Base-by-base conservation (phyloP, 2,329 filamentous ascomycete genomes). In the Penicillium sumatraense region DNA sequence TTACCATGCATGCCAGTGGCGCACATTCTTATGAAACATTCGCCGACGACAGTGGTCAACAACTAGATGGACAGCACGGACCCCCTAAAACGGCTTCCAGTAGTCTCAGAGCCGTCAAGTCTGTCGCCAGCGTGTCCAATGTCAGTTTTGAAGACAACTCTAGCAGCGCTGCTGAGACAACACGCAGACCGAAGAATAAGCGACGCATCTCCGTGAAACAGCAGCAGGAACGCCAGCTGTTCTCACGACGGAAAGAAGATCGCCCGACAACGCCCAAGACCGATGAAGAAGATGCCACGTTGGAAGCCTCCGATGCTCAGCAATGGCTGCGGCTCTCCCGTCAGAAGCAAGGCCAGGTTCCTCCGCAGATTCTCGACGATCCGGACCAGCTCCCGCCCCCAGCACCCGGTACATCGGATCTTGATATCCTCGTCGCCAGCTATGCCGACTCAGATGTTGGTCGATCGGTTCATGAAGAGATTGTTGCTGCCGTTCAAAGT, bases 1-100 rank as follows among this genome's bases (percentile, higher is more conserved):
- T 99, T 36, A 98, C 95, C 0, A 98, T 99, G 93, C 95, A 99
- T 72, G 93, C 92, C 21, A 86, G 90, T 55, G 81, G 82, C 49
- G 78, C 81, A 13, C 78, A 75, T 33, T 80, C 82, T 3, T 46
- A 46, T 16, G 26, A 46, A 31, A 27, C 6, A 1, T 76, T 81
- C 10, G 74, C 80, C 2, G 81, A 86, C 26, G 84, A 86, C 46
- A 78, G 83, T 41, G 56, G 46, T 21, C 61, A 63, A 6, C 78
- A 83, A 6, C 77, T 85, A 29, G 85, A 88, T 52, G 84, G 83
- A 14, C 78, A 73, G 13, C 73, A 78, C 7, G 88, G 90, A 60
- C 84, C 81, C 2, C 78, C 84, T 2, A 89, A 86, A 60, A 87
- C 91, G 18, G 88, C 90, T 2, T 90, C 91, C 18, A 96, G 91